Evolutionary conservation across 257 asterid genomes (phyloP).

Genomic region (Striga asiatica): DNA sequence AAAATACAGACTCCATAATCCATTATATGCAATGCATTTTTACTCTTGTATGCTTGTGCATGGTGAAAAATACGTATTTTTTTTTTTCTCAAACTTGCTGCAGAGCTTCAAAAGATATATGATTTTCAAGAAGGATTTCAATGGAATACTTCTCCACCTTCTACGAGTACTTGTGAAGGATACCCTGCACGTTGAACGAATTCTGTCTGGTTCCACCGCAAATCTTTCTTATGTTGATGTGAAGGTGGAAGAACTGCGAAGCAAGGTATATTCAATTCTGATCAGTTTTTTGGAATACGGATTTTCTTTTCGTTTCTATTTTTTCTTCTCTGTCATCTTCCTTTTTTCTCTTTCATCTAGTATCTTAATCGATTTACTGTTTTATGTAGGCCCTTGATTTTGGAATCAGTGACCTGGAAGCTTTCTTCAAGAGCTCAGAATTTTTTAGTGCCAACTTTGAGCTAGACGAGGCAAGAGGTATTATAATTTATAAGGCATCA

Average conservation of each 20-base stretch:
- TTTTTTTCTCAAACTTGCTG: conserved; percentile 19
- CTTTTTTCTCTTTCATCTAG: no score
- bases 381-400: conserved; percentile 65
- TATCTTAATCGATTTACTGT: neutral
- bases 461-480: conserved; percentile 48
- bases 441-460: conserved; percentile 58
- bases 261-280: conserved; percentile 42
- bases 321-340: no score
- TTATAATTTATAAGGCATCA: no score
- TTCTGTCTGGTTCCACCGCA: conserved; percentile 41
- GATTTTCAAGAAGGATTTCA: conserved; percentile 87
- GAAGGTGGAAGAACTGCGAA: conserved; percentile 73
- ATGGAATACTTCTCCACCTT: conserved; percentile 60
- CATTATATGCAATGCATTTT: no score
- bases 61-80: conserved; percentile 7
- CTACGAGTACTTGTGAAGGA: conserved; percentile 76
- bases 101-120: conserved; percentile 88
- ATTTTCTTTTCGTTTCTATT: neutral
- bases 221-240: conserved; percentile 50
- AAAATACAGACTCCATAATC: neutral
- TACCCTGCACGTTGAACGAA: conserved; percentile 56
- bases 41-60: neutral
- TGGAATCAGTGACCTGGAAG: conserved; percentile 63
- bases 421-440: conserved; percentile 65
- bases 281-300: neutral